These are phyloP conservation scores for Pestalotiopsis sp. DNA, from an alignment of 2,329 filamentous ascomycete species.

Conservation along the genomic window DNA sequence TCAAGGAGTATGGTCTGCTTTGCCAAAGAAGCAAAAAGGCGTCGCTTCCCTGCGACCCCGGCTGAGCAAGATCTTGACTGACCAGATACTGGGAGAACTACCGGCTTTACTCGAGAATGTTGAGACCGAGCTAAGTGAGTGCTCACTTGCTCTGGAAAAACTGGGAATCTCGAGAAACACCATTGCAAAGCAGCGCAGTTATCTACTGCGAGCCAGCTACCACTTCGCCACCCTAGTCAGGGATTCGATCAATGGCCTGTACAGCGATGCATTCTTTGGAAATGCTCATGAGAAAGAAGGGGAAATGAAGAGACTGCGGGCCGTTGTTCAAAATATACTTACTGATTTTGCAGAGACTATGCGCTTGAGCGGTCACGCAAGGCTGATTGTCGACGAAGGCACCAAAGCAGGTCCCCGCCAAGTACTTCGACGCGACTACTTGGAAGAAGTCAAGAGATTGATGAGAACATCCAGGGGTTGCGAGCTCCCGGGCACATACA, in stretches of 20 bases:
- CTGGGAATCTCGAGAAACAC: constrained; percentile 27
- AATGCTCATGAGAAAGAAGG: constrained; percentile 19
- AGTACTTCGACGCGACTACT: constrained; percentile 22
- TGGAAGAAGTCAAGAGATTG: constrained; percentile 26
- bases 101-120: constrained; percentile 34
- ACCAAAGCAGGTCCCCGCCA: not conserved
- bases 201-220: constrained; percentile 31
- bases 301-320: constrained; percentile 26
- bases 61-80: constrained; percentile 26
- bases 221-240: constrained; percentile 28
- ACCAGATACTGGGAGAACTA: constrained; percentile 34
- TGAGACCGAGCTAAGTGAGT: constrained; percentile 26
- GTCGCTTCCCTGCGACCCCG: constrained; percentile 24
- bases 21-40: constrained; percentile 22
- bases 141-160: constrained; percentile 22
- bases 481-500: constrained; percentile 39
- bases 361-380: constrained; percentile 24
- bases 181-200: constrained; percentile 30
- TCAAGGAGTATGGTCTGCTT: constrained; percentile 15
- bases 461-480: constrained; percentile 33
- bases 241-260: constrained; percentile 31
- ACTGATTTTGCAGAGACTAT: constrained; percentile 26
- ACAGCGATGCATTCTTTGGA: constrained; percentile 32
- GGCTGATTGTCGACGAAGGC: constrained; percentile 14
- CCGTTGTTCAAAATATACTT: constrained; percentile 28